phyloP scores from a whole-genome alignment of 768 basidiomycete genomes.

The Boletus fagicola region DNA sequence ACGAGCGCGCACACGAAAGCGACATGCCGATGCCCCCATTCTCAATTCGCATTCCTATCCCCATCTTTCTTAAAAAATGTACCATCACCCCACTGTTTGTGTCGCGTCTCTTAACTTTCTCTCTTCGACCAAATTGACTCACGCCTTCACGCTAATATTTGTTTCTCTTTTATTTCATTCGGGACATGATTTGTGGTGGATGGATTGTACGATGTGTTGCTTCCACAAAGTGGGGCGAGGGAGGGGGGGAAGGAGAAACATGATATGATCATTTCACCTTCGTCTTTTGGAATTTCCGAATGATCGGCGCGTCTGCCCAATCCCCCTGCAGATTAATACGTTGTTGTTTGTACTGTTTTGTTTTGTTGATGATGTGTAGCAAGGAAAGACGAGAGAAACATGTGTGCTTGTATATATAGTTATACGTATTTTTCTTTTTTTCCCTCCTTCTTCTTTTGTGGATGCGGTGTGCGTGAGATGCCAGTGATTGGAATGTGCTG shows the following conservation, averaged over 20 bases:
- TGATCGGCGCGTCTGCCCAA: too few relatives aligned
- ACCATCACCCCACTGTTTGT: neutral
- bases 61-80: constrained; percentile 9
- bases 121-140: neutral
- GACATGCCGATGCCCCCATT: neutral
- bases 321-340: neutral
- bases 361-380: too few relatives aligned
- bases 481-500: too few relatives aligned
- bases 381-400: too few relatives aligned
- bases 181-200: neutral
- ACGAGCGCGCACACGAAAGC: neutral
- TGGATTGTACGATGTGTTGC: constrained; percentile 5
- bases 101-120: neutral
- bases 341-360: neutral
- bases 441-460: too few relatives aligned
- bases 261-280: neutral
- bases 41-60: neutral
- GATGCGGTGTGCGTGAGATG: too few relatives aligned
- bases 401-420: too few relatives aligned
- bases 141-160: neutral
- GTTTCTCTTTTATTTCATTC: neutral
- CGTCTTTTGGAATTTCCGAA: too few relatives aligned
- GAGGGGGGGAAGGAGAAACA: neutral
- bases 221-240: too few relatives aligned
- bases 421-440: too few relatives aligned